These are phyloP conservation scores for Cercospora sp. DNA, from an alignment of 2,329 filamentous ascomycete species.

Conservation along the genomic window DNA sequence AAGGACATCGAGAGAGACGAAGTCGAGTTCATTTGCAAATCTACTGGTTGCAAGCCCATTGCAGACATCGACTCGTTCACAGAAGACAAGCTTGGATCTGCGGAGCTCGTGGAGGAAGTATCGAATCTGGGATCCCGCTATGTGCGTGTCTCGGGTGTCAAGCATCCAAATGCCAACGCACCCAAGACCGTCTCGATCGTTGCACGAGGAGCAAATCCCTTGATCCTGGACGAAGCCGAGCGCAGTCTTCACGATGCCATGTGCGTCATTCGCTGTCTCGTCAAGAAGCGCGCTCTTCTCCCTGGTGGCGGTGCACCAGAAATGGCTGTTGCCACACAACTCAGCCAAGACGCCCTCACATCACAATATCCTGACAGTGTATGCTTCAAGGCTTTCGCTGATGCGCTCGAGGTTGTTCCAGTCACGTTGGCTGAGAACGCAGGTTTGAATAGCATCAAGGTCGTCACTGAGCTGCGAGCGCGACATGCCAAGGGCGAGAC, in stretches of 20 bases:
- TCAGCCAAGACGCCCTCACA: slow-evolving; percentile 78
- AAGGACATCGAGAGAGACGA: slow-evolving; percentile 99
- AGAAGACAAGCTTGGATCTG: slow-evolving; percentile 93
- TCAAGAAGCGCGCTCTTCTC: slow-evolving; percentile 99
- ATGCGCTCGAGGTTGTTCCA: slow-evolving; percentile 95
- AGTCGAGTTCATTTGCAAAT: slow-evolving; percentile 99
- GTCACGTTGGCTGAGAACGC: slow-evolving; percentile 97
- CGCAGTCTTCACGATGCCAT: slow-evolving; percentile 95
- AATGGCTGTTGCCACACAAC: slow-evolving; percentile 88
- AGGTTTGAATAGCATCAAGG: slow-evolving; percentile 96
- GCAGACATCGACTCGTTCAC: slow-evolving; percentile 98
- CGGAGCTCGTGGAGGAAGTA: slow-evolving; percentile 91
- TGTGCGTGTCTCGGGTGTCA: slow-evolving; percentile 92
- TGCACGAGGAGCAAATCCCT: slow-evolving; percentile 86
- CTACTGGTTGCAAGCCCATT: slow-evolving; percentile 96
- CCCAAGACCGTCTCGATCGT: slow-evolving; percentile 90
- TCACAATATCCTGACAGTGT: slow-evolving; percentile 91
- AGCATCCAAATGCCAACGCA: slow-evolving; percentile 59
- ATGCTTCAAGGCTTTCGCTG: slow-evolving; percentile 98
- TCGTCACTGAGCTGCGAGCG: slow-evolving; percentile 92
- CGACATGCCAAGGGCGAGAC: slow-evolving; percentile 92
- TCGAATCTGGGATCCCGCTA: slow-evolving; percentile 85
- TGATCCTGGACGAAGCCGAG: slow-evolving; percentile 97
- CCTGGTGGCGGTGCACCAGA: slow-evolving; percentile 95
- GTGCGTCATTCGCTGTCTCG: slow-evolving; percentile 93